Conservation (phyloP, 2,329 filamentous ascomycete genomes). For the Beauveria brongniartii region DNA sequence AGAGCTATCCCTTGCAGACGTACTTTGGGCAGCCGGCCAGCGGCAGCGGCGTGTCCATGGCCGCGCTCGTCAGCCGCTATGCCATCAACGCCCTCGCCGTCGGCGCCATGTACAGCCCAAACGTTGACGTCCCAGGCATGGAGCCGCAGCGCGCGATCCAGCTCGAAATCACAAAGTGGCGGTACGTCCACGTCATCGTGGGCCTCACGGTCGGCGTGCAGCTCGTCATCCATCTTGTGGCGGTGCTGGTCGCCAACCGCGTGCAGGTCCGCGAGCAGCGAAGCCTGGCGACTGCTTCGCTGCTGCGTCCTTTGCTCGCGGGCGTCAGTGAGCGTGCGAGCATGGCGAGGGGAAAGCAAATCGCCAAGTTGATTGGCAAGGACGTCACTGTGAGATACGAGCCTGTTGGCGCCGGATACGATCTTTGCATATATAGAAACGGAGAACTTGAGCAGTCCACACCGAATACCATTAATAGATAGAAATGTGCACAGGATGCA, state of each 20-base stretch:
- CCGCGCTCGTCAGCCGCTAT: conserved; percentile 27
- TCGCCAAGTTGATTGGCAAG: conserved; percentile 10
- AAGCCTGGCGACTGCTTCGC: conserved; percentile 15
- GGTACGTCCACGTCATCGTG: conserved; percentile 24
- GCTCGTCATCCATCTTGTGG: conserved; percentile 19
- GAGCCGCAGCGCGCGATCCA: conserved; percentile 20
- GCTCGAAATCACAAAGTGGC: conserved; percentile 26
- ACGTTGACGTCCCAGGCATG: conserved; percentile 19
- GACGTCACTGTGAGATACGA: not conserved
- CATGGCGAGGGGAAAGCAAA: conserved; percentile 15
- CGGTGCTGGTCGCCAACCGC: conserved; percentile 18
- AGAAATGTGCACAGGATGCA: not conserved
- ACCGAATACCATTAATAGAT: not conserved
- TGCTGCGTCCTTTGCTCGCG: conserved; percentile 15
- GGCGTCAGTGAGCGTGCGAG: conserved; percentile 13
- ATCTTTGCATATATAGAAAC: conserved; percentile 7
- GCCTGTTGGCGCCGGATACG: not conserved
- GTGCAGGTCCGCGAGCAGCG: conserved; percentile 22
- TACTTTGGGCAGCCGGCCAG: conserved; percentile 25
- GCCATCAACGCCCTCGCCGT: conserved; percentile 28
- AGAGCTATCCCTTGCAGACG: conserved; percentile 35
- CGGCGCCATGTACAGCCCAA: conserved; percentile 23
- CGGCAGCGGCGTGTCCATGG: conserved; percentile 28
- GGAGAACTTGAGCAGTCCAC: not conserved
- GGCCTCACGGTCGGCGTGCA: conserved; percentile 24